phyloP scores from a whole-genome alignment of 176 grass and related monocot species.

The Aegilops sharonensis region DNA sequence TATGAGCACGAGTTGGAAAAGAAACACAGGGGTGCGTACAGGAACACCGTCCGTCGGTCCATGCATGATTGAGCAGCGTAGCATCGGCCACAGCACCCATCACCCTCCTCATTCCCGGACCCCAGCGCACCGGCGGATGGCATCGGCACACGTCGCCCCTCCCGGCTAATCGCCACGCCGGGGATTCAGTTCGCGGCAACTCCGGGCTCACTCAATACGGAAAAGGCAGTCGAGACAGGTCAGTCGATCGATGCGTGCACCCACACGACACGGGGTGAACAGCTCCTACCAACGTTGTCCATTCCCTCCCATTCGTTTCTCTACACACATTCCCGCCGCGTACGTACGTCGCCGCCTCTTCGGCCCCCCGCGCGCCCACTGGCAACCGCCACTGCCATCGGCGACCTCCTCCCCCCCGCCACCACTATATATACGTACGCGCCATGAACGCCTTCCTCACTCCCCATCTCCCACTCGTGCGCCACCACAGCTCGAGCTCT shows the following conservation, averaged over 20 bases:
- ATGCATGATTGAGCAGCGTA: conserved; percentile 18
- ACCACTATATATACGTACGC: conserved; percentile 19
- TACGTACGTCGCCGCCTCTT: background rate
- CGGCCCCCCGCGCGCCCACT: background rate
- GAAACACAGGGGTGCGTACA: background rate
- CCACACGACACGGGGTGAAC: background rate
- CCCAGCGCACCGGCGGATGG: background rate
- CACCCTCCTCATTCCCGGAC: background rate
- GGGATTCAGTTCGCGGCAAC: conserved; percentile 8
- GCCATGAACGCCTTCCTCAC: conserved; percentile 12
- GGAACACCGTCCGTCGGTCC: background rate
- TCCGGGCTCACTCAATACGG: background rate
- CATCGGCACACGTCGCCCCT: background rate
- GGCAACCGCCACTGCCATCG: background rate
- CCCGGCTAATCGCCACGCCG: background rate
- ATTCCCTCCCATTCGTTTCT: conserved; percentile 36
- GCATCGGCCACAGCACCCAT: background rate
- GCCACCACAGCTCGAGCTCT: background rate
- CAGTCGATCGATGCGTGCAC: background rate
- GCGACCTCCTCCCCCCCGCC: background rate
- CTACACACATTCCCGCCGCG: background rate
- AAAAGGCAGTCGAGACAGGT: background rate
- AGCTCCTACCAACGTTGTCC: conserved; percentile 16
- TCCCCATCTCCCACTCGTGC: conserved; percentile 19
- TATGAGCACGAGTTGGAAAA: background rate